These are phyloP conservation scores for Aureobasidium zeae DNA, from an alignment of 2,329 filamentous ascomycete genomes.

Conservation along the genomic window DNA sequence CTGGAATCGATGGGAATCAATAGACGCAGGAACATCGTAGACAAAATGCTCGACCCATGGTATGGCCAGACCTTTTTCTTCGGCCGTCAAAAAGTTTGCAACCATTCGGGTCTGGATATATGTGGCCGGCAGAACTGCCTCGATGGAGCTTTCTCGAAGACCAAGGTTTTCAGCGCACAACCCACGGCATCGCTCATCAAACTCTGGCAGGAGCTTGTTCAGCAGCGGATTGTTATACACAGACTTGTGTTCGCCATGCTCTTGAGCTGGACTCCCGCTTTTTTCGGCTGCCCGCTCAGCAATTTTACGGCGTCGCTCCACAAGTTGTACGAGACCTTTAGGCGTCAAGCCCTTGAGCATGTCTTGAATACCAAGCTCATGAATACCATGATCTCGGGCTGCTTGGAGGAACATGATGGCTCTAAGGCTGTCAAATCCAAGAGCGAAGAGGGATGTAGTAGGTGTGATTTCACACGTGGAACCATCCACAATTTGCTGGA, in stretches of 20 bases:
- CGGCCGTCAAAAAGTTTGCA: not conserved
- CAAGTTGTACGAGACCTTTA: not conserved
- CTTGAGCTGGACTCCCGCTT: too few relatives aligned
- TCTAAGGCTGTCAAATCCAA: not conserved
- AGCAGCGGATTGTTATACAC: too few relatives aligned
- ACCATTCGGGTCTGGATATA: not conserved
- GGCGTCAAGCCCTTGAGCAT: not conserved
- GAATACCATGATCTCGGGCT: not conserved
- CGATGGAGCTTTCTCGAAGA: not conserved
- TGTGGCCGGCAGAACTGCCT: not conserved
- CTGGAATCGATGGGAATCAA: not conserved
- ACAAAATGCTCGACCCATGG: not conserved
- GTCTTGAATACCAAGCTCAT: not conserved
- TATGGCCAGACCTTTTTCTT: not conserved
- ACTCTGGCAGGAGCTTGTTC: not conserved
- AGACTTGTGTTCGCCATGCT: not conserved
- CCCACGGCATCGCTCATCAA: not conserved
- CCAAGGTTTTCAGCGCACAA: not conserved
- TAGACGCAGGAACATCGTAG: not conserved
- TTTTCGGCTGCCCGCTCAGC: not conserved
- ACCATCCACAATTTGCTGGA: too few relatives aligned
- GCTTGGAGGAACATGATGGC: not conserved
- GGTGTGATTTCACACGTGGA: not conserved
- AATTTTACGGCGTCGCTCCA: not conserved
- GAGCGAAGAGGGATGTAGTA: not conserved